Conservation (phyloP, 345 rosid genomes). For the Melaleuca quinquenervia region DNA sequence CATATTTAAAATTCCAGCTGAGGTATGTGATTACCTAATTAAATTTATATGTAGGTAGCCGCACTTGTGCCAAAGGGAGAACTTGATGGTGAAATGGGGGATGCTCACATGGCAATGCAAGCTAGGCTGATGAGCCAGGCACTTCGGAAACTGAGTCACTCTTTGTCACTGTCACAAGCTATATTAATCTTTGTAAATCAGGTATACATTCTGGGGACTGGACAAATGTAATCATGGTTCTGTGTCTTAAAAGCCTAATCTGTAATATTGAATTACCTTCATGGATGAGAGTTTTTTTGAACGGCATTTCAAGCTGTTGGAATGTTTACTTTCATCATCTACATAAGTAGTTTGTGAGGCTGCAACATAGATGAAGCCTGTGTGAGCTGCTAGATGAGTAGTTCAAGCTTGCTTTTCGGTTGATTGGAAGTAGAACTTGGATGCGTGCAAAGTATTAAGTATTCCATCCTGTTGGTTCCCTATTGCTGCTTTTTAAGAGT, state of each 20-base stretch:
- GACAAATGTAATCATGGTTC: neutral
- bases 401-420: neutral
- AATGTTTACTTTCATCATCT: neutral
- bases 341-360: neutral
- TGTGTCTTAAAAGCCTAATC: neutral
- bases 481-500: neutral
- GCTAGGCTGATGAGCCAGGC: conserved; percentile 99
- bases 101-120: conserved; percentile 99
- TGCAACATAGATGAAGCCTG: too few species aligned
- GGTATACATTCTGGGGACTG: conserved; percentile 13
- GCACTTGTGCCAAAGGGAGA: conserved; percentile 96
- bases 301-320: neutral
- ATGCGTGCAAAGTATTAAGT: neutral
- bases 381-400: neutral
- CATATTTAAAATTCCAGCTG: neutral
- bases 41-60: conserved; percentile 49
- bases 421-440: neutral
- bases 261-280: neutral
- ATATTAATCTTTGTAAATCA: conserved; percentile 74
- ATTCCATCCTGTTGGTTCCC: neutral
- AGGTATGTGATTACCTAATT: neutral
- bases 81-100: conserved; percentile 98
- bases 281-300: neutral
- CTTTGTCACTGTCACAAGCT: conserved; percentile 74
- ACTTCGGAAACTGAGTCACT: conserved; percentile 87